Percentiles rank a stretch among this genome's conserved stretches.
phyloP scores from a whole-genome alignment of 2,329 filamentous ascomycete species.

The Epichloe gansuensis region DNA sequence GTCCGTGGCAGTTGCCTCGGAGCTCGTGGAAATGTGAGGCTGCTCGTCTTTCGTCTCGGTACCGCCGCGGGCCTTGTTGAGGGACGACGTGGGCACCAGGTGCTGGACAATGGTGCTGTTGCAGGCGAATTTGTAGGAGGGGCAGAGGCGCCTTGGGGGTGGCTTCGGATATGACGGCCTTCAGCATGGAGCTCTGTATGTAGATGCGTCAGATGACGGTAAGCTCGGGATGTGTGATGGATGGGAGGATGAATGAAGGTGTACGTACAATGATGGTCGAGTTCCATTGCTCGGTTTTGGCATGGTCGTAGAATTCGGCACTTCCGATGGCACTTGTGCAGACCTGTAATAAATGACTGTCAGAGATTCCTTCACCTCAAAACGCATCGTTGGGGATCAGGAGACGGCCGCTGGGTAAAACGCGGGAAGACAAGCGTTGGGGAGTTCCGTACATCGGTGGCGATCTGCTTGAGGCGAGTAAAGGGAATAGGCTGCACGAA shows the following conservation, averaged over 20 bases:
- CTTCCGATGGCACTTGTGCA: constrained; percentile 66
- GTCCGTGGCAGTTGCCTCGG: constrained; percentile 43
- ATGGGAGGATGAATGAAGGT: constrained; percentile 18
- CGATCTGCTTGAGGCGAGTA: constrained; percentile 73
- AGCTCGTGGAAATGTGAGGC: constrained; percentile 44
- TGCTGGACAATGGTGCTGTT: constrained; percentile 99
- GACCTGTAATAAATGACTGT: constrained; percentile 42
- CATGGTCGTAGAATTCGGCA: constrained; percentile 75
- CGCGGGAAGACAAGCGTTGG: background rate
- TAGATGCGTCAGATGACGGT: background rate
- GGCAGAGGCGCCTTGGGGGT: constrained; percentile 41
- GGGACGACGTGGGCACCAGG: constrained; percentile 53
- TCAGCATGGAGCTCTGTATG: constrained; percentile 64
- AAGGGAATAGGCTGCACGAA: constrained; percentile 56
- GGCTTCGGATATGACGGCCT: constrained; percentile 65
- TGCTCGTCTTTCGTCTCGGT: constrained; percentile 35
- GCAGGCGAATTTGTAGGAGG: constrained; percentile 83
- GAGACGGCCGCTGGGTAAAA: background rate
- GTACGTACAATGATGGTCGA: constrained; percentile 80
- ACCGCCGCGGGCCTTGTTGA: constrained; percentile 46
- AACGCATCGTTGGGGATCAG: background rate
- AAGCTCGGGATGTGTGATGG: constrained; percentile 3
- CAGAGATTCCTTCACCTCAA: background rate
- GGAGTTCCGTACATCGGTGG: constrained; percentile 55
- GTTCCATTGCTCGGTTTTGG: constrained; percentile 81